Conservation (phyloP, 1,139 yeast genomes). For the Candida sanyaensis region DNA sequence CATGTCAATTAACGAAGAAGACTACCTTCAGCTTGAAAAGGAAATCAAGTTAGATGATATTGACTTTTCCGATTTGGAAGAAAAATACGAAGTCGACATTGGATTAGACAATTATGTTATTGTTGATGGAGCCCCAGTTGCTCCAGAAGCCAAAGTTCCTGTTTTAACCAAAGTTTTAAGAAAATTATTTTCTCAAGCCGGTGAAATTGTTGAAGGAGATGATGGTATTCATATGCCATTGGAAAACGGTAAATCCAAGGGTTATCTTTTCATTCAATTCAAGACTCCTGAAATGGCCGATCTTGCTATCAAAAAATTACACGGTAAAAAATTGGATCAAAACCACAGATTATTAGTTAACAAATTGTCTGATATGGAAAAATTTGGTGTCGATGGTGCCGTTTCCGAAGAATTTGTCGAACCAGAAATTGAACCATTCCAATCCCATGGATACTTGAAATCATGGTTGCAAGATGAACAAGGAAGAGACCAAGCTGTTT, state of each 20-base stretch:
- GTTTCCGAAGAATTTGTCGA: conserved; percentile 65
- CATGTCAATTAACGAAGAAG: conserved; percentile 18
- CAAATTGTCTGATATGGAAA: conserved; percentile 81
- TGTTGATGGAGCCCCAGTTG: conserved; percentile 94
- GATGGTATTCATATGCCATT: conserved; percentile 81
- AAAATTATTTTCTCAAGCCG: conserved; percentile 70
- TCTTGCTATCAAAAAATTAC: conserved; percentile 75
- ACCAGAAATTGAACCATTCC: conserved; percentile 71
- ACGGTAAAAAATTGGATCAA: conserved; percentile 90
- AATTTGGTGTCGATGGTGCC: conserved; percentile 69
- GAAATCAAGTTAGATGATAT: conserved; percentile 56
- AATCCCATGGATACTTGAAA: conserved; percentile 77
- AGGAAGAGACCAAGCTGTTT: conserved; percentile 88
- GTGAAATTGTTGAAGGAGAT: conserved; percentile 68
- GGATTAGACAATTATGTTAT: conserved; percentile 81
- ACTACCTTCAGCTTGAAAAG: conserved; percentile 44
- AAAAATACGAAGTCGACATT: conserved; percentile 64
- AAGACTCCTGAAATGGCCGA: conserved; percentile 67
- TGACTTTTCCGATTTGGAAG: conserved; percentile 88
- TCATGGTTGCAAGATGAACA: conserved; percentile 89
- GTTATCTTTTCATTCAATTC: conserved; percentile 86
- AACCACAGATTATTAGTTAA: conserved; percentile 89
- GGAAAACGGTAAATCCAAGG: conserved; percentile 79
- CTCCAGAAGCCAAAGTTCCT: conserved; percentile 87
- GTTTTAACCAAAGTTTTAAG: conserved; percentile 82